Percentiles rank a stretch among this genome's conserved stretches.
phyloP scores from a whole-genome alignment of 257 asterid genomes.

The Solanum etuberosum region DNA sequence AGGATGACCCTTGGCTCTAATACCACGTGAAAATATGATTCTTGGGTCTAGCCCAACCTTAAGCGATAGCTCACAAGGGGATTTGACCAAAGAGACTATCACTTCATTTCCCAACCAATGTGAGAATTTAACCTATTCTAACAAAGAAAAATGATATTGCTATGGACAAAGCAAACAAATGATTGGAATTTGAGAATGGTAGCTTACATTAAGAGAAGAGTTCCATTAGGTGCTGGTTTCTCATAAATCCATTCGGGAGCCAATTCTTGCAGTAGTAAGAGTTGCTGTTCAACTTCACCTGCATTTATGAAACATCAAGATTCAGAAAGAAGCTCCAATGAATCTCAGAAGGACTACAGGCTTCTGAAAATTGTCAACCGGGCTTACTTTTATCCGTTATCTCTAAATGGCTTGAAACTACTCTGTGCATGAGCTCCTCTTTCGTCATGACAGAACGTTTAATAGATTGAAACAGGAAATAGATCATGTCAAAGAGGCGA shows the following conservation, averaged over 20 bases:
- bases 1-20: not conserved
- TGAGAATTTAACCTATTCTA: not conserved
- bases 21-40: not conserved
- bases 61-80: not conserved
- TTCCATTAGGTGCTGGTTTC: conserved; percentile 43
- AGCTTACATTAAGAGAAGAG: conserved; percentile 49
- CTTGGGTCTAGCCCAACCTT: not conserved
- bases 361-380: not conserved
- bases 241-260: conserved; percentile 87
- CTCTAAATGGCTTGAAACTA: conserved; percentile 29
- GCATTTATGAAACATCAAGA: conserved; percentile 10
- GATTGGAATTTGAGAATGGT: not conserved
- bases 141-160: not conserved
- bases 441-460: conserved; percentile 53
- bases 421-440: conserved; percentile 52
- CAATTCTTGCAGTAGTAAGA: conserved; percentile 56
- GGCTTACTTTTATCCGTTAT: conserved; percentile 47
- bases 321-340: not conserved
- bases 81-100: not conserved
- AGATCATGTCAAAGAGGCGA: conserved; percentile 50
- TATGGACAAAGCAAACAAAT: not conserved
- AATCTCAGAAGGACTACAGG: not conserved
- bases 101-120: not conserved
- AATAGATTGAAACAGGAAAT: conserved; percentile 52
- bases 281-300: conserved; percentile 75